Percentiles rank a stretch among this genome's conserved stretches.
Evolutionary conservation across 108 stramenopile species (phyloP).

Genomic region (Mayamaea pseudoterrestris): DNA sequence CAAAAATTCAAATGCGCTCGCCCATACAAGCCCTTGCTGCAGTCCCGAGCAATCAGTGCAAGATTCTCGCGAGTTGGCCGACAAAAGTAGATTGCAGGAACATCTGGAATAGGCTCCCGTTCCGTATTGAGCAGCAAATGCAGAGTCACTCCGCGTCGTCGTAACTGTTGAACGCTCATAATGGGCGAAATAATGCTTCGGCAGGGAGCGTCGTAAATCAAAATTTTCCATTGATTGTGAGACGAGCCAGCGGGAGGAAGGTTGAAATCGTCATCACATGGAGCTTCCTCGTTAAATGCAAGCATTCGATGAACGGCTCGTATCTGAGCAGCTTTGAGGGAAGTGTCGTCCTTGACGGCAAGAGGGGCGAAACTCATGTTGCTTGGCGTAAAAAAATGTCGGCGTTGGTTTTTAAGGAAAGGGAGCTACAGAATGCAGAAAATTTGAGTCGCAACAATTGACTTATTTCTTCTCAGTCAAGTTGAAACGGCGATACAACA

Average conservation of each 20-base stretch:
- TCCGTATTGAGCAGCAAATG: slow-evolving; percentile 85
- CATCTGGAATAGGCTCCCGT: slow-evolving; percentile 92
- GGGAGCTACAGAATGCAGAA: too few relatives aligned
- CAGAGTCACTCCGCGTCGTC: slow-evolving; percentile 92
- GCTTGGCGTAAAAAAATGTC: too few relatives aligned
- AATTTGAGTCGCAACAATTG: too few relatives aligned
- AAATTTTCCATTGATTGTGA: slow-evolving; percentile 92
- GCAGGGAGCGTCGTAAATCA: slow-evolving; percentile 91
- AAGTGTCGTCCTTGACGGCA: too few relatives aligned
- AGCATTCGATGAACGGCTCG: slow-evolving; percentile 70
- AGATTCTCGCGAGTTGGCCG: slow-evolving; percentile 87
- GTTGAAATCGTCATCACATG: slow-evolving; percentile 17
- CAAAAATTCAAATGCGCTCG: slow-evolving; percentile 79
- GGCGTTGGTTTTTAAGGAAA: too few relatives aligned
- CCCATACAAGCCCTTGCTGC: slow-evolving; percentile 59
- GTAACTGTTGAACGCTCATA: slow-evolving; percentile 84
- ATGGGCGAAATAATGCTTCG: slow-evolving; percentile 95
- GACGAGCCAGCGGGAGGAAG: slow-evolving; percentile 47
- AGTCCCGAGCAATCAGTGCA: slow-evolving; percentile 80
- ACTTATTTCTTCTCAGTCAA: too few relatives aligned
- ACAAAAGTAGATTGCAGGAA: slow-evolving; percentile 95
- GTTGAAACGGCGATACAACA: too few relatives aligned
- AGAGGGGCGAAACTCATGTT: too few relatives aligned
- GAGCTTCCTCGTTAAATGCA: slow-evolving; percentile 42
- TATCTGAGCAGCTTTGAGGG: slow-evolving; percentile 66